Evolutionary conservation across 140 eudicot genomes (phyloP).

Genomic region (Ambrosia hybrid): DNA sequence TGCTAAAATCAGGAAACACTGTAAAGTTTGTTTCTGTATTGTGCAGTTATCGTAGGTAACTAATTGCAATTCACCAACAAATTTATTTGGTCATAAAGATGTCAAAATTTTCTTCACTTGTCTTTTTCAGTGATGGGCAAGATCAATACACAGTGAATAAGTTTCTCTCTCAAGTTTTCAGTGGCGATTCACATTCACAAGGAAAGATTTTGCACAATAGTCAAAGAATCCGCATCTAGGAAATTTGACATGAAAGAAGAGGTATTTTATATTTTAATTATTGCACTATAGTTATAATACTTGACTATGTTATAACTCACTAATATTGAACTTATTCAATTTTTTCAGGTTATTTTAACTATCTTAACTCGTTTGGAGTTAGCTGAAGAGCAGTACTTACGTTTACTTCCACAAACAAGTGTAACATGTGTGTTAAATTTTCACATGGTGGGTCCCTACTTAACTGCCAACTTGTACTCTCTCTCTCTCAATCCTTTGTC

Average conservation of each 20-base stretch:
- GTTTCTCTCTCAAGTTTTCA: constrained; percentile 69
- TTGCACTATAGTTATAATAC: constrained; percentile 1
- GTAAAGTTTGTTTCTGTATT: not conserved
- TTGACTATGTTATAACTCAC: not conserved
- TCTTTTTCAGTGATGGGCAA: constrained; percentile 77
- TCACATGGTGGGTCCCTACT: constrained; percentile 64
- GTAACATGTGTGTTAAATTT: constrained; percentile 83
- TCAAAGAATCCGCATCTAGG: constrained; percentile 79
- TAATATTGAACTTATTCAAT: constrained; percentile 14
- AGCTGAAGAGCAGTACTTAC: constrained; percentile 77
- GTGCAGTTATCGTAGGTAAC: constrained; percentile 43
- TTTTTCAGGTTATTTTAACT: constrained; percentile 76
- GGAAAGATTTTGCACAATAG: constrained; percentile 55
- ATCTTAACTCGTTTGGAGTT: constrained; percentile 91
- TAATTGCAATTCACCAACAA: constrained; percentile 1
- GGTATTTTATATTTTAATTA: constrained; percentile 42
- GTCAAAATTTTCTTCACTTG: constrained; percentile 11
- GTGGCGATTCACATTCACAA: constrained; percentile 31
- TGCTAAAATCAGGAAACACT: not conserved
- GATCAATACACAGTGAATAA: constrained; percentile 81
- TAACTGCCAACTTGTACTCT: constrained; percentile 12
- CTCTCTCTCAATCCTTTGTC: constrained; percentile 10
- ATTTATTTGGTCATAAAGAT: constrained; percentile 2
- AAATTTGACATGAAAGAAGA: constrained; percentile 97
- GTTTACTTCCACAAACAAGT: constrained; percentile 77